Percentiles rank a stretch among this genome's conserved stretches.
These are phyloP conservation scores for Byssoonygena ceratinophila DNA, from an alignment of 2,329 filamentous ascomycete genomes.

Conservation along the genomic window DNA sequence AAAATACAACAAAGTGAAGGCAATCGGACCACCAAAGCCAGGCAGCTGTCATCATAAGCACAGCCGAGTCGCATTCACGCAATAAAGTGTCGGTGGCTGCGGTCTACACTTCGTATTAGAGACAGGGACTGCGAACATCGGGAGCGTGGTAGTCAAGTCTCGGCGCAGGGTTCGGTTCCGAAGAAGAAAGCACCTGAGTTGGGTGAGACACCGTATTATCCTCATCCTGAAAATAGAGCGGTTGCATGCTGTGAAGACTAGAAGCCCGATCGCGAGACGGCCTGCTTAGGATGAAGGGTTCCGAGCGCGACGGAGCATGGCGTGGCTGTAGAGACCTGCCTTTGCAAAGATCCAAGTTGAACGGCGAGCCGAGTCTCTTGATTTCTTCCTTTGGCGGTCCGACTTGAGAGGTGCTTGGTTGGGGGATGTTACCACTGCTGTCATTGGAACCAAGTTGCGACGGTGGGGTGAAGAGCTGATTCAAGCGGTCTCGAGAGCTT, in stretches of 20 bases:
- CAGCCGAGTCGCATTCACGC: neutral
- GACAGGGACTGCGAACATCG: neutral
- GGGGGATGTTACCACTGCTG: slow-evolving; percentile 21
- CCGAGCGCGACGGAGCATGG: slow-evolving; percentile 36
- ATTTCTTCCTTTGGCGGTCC: slow-evolving; percentile 26
- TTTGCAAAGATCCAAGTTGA: slow-evolving; percentile 32
- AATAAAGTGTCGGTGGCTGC: neutral
- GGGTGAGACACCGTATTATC: neutral
- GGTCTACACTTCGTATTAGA: neutral
- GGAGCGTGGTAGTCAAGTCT: neutral
- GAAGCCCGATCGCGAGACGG: neutral
- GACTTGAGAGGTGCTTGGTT: slow-evolving; percentile 12
- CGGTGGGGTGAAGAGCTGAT: slow-evolving; percentile 46
- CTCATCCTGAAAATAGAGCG: neutral
- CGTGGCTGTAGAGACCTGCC: slow-evolving; percentile 27
- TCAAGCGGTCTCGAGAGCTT: slow-evolving; percentile 40
- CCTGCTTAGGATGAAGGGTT: slow-evolving; percentile 29
- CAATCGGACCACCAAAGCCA: neutral
- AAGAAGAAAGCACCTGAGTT: neutral
- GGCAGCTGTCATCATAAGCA: neutral
- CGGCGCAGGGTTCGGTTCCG: neutral
- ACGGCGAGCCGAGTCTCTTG: slow-evolving; percentile 41
- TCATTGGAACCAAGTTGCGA: slow-evolving; percentile 23
- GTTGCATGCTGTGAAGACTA: neutral
- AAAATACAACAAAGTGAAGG: neutral